phyloP scores from a whole-genome alignment of 1,139 yeast species.

The Oligophagozyma castellii region DNA sequence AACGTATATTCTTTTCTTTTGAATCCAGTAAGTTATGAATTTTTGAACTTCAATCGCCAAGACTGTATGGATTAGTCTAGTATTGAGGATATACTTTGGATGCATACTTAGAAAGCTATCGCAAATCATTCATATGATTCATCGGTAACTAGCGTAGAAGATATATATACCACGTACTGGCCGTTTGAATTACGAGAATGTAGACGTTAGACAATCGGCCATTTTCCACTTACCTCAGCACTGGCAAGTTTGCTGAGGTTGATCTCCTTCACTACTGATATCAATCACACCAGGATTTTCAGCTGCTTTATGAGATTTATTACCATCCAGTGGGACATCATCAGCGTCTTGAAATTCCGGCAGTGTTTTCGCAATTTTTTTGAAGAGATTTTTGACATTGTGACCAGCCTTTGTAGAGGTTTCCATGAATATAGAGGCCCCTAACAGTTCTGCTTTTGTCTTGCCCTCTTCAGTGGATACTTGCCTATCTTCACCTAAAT shows the following conservation, averaged over 20 bases:
- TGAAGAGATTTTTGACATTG: constrained; percentile 79
- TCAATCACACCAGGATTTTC: constrained; percentile 23
- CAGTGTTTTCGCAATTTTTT: constrained; percentile 77
- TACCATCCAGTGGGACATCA: constrained; percentile 28
- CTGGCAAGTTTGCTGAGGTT: constrained; percentile 20
- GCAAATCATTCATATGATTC: too few relatives aligned
- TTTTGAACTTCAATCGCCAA: too few relatives aligned
- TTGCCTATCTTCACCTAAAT: constrained; percentile 52
- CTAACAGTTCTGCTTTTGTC: constrained; percentile 59
- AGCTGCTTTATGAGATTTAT: constrained; percentile 6
- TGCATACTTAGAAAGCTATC: too few relatives aligned
- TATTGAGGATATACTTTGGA: too few relatives aligned
- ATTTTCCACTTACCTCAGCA: constrained; percentile 11
- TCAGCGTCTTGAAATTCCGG: constrained; percentile 61
- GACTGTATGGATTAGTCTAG: too few relatives aligned
- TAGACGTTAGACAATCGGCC: too few relatives aligned
- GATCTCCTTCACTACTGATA: constrained; percentile 19
- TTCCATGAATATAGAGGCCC: constrained; percentile 73
- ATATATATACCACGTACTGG: too few relatives aligned
- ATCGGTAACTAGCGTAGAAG: too few relatives aligned
- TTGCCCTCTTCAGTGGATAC: constrained; percentile 76
- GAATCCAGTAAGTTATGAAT: too few relatives aligned
- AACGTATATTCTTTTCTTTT: too few relatives aligned
- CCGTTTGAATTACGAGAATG: too few relatives aligned
- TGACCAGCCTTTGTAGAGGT: constrained; percentile 93